These are phyloP conservation scores for Cutaneotrichosporon curvatum DNA, from an alignment of 1,284 basidiomycete species.

Conservation along the genomic window DNA sequence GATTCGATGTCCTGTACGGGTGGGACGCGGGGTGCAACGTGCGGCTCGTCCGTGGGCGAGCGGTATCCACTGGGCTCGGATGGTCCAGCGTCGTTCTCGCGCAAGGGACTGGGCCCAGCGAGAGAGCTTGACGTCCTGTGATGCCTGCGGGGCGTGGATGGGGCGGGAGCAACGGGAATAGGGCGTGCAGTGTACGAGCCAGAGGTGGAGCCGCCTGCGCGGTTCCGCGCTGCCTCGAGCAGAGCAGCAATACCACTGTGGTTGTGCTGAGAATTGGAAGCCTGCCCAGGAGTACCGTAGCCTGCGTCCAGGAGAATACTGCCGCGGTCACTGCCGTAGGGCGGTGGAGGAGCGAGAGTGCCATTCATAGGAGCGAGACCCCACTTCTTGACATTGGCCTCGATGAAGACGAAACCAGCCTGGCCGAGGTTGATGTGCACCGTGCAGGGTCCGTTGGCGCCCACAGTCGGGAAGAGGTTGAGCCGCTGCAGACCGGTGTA, in stretches of 20 bases:
- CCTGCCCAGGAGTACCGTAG: constrained; percentile 40
- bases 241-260: constrained; percentile 26
- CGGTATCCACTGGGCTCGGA: constrained; percentile 22
- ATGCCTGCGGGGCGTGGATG: constrained; percentile 24
- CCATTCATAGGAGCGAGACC: constrained; percentile 89
- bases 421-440: constrained; percentile 94
- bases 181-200: constrained; percentile 1
- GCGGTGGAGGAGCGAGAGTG: constrained; percentile 87
- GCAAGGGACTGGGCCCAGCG: constrained; percentile 32
- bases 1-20: constrained; percentile 24
- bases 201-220: constrained; percentile 5
- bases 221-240: constrained; percentile 36
- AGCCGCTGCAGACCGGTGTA: constrained; percentile 77
- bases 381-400: constrained; percentile 98
- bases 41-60: constrained; percentile 43
- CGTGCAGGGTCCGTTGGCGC: constrained; percentile 86
- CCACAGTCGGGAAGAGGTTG: constrained; percentile 91
- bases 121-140: constrained; percentile 19
- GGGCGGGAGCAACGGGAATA: constrained; percentile 3
- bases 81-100: constrained; percentile 18
- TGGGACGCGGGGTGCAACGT: constrained; percentile 30
- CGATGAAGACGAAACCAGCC: constrained; percentile 93
- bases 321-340: constrained; percentile 88
- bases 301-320: constrained; percentile 88
- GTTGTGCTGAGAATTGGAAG: constrained; percentile 14